A percentile compares a stretch with the other conserved stretches of the same genome.
Evolutionary conservation across 768 basidiomycete genomes (phyloP).

Genomic region (Lactarius hengduanensis): DNA sequence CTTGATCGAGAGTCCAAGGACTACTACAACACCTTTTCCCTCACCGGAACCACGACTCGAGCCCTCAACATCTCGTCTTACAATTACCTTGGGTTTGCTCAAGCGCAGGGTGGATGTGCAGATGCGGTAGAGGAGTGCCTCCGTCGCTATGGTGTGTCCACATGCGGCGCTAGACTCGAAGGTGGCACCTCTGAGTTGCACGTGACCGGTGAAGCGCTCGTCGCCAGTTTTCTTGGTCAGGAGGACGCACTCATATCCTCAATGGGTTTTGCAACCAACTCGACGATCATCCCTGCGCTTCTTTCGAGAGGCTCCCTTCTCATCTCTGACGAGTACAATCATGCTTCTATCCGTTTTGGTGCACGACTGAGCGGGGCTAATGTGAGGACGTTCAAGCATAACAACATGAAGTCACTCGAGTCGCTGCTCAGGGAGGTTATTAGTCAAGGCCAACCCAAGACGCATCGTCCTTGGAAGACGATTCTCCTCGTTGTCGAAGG

Average conservation of each 20-base stretch:
- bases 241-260: constrained; percentile 90
- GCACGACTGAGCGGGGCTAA: constrained; percentile 84
- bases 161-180: constrained; percentile 76
- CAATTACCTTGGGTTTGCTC: constrained; percentile 98
- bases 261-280: constrained; percentile 97
- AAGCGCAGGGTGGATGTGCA: constrained; percentile 88
- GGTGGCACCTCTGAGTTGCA: constrained; percentile 89
- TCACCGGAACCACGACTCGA: constrained; percentile 79
- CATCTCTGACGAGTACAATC: constrained; percentile 96
- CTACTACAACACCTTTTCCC: constrained; percentile 72
- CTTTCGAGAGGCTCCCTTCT: constrained; percentile 89
- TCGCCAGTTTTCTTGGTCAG: constrained; percentile 85
- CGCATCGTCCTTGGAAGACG: constrained; percentile 99
- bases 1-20: constrained; percentile 83
- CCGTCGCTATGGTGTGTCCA: constrained; percentile 74
- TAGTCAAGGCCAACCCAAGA: constrained; percentile 96
- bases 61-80: constrained; percentile 97
- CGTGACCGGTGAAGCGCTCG: constrained; percentile 73
- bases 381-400: constrained; percentile 95
- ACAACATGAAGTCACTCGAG: constrained; percentile 86
- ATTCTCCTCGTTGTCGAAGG: constrained; percentile 95
- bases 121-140: constrained; percentile 89
- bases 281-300: constrained; percentile 88
- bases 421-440: constrained; percentile 82
- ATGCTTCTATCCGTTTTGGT: constrained; percentile 92